These are phyloP conservation scores for Hyphopichia buzzinii DNA, from an alignment of 1,139 yeast species.

Conservation along the genomic window DNA sequence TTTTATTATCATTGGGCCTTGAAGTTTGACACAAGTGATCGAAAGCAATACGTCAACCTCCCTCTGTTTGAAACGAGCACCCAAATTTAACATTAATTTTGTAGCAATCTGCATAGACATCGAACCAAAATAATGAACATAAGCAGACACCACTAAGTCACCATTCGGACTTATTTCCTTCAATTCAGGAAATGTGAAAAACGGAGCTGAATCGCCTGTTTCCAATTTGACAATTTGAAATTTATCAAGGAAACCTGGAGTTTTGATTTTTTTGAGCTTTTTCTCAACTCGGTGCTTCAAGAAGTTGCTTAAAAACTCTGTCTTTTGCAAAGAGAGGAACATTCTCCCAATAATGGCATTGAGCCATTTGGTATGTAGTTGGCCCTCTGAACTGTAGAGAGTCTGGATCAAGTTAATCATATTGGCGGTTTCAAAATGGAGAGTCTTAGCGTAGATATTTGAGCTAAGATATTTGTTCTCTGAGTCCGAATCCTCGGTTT, in stretches of 20 bases:
- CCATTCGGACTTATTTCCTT: conserved; percentile 81
- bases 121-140: conserved; percentile 69
- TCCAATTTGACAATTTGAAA: conserved; percentile 70
- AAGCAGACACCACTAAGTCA: conserved; percentile 57
- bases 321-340: conserved; percentile 71
- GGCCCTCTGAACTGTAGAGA: conserved; percentile 78
- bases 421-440: conserved; percentile 69
- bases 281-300: conserved; percentile 61
- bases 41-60: conserved; percentile 76
- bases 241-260: conserved; percentile 85
- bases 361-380: conserved; percentile 82
- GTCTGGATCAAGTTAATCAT: conserved; percentile 73
- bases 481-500: conserved; percentile 17
- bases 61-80: conserved; percentile 71
- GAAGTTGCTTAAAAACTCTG: conserved; percentile 59
- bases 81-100: conserved; percentile 69
- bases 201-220: conserved; percentile 80
- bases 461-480: conserved; percentile 21
- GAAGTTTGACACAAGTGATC: conserved; percentile 64
- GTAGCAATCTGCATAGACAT: conserved; percentile 77
- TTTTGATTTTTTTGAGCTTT: conserved; percentile 74
- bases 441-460: conserved; percentile 60
- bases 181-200: conserved; percentile 69
- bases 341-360: conserved; percentile 83
- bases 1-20: conserved; percentile 69